Percentiles rank a stretch among this genome's conserved stretches.
phyloP scores from a whole-genome alignment of 129 eudicot species.

The Tagetes patula region DNA sequence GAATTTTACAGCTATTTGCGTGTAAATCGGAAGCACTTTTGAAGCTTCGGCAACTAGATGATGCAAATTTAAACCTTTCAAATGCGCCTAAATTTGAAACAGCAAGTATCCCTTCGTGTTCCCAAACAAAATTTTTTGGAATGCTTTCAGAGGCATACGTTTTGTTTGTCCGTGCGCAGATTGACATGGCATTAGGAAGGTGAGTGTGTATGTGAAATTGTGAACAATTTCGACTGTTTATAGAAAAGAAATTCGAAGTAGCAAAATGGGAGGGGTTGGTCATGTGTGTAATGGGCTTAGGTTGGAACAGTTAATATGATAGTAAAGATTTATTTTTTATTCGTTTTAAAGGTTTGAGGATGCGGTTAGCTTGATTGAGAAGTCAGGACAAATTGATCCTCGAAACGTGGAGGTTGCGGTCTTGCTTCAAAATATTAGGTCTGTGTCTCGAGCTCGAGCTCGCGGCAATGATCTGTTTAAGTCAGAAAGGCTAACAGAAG shows the following conservation, averaged over 20 bases:
- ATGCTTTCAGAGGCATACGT: conserved; percentile 72
- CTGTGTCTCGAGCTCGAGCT: conserved; percentile 73
- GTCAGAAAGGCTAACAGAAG: conserved; percentile 88
- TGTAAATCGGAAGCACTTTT: conserved; percentile 89
- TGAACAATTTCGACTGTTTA: background rate
- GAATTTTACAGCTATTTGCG: conserved; percentile 66
- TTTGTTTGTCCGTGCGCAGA: conserved; percentile 68
- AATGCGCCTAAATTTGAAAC: conserved; percentile 42
- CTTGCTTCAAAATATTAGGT: conserved; percentile 53
- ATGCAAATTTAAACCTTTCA: conserved; percentile 45
- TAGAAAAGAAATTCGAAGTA: too few relatives aligned
- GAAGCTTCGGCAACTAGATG: conserved; percentile 74
- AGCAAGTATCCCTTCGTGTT: conserved; percentile 32
- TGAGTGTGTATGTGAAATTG: conserved; percentile 26
- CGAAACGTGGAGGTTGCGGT: conserved; percentile 52
- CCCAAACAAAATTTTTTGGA: conserved; percentile 65
- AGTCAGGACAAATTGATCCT: conserved; percentile 65
- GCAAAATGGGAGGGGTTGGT: background rate
- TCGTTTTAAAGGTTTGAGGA: conserved; percentile 72
- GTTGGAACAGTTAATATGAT: background rate
- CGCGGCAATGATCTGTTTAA: conserved; percentile 90
- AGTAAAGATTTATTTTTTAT: conserved; percentile 8
- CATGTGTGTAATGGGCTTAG: background rate
- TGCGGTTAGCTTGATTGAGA: conserved; percentile 56
- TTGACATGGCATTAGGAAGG: conserved; percentile 90